Conservation (phyloP, 2,329 filamentous ascomycete species). For the Aspergillus udagawae region DNA sequence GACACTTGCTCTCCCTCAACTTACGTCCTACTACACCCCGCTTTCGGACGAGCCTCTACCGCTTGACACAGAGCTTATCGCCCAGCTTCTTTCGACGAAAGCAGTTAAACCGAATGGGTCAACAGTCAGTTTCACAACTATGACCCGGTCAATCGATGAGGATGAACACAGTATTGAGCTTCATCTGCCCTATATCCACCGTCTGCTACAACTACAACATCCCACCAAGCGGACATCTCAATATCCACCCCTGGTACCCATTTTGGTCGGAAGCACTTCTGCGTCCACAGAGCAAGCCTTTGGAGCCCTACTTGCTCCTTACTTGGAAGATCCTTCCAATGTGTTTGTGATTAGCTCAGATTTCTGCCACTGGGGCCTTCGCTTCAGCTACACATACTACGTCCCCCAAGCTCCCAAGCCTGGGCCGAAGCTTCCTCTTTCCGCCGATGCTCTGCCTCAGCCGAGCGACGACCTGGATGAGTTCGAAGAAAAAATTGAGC, state of each 20-base stretch:
- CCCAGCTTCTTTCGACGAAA: constrained; percentile 29
- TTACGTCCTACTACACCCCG: constrained; percentile 49
- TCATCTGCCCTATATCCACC: constrained; percentile 91
- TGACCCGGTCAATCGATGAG: constrained; percentile 65
- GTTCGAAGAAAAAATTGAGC: constrained; percentile 25
- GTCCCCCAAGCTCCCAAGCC: constrained; percentile 47
- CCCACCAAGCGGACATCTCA: constrained; percentile 47
- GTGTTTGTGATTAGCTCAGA: constrained; percentile 89
- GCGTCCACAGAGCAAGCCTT: constrained; percentile 62
- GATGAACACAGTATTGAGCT: constrained; percentile 93
- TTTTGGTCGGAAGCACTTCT: constrained; percentile 76
- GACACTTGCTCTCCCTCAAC: constrained; percentile 71
- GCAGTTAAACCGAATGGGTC: constrained; percentile 27
- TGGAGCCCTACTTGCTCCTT: constrained; percentile 70
- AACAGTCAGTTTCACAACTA: constrained; percentile 44
- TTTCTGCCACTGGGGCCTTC: constrained; percentile 91
- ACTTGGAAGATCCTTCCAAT: constrained; percentile 68
- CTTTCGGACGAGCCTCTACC: constrained; percentile 42
- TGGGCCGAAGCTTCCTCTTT: constrained; percentile 32
- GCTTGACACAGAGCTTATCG: constrained; percentile 42
- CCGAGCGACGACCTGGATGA: constrained; percentile 25
- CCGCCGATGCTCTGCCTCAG: constrained; percentile 42
- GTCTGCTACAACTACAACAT: constrained; percentile 58
- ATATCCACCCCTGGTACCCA: constrained; percentile 75
- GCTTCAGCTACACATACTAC: constrained; percentile 83